Base-by-base conservation (phyloP, 768 basidiomycete genomes). In the Trametes cubensis region DNA sequence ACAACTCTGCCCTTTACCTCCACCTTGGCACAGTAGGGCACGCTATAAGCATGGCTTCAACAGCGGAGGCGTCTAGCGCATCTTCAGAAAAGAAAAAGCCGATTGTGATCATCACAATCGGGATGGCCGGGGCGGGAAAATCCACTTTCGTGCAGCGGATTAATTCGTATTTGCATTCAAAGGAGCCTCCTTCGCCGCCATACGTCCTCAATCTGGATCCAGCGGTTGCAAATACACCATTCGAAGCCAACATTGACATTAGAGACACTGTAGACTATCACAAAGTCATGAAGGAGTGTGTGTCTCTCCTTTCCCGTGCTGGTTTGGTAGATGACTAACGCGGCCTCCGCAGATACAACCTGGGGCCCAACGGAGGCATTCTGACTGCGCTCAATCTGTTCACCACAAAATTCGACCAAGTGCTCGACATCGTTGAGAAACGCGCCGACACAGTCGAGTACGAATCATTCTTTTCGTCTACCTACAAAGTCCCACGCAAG, bases 251-350 rank as follows among this genome's bases (percentile, higher is more conserved):
- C 73, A 98, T 99, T 63, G 97, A 99, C 74, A 98, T 99, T 54
- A 79, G 97, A 64, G 97, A 99, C 74, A 99, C 97, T 13, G 87
- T 99, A 21, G 91, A 98, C 73, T 99, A 98, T 76, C 85, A 90
- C 66, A 91, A 99, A 76, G 96, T 99, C 68, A 99, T 99, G 97
- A 95, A 97, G 84, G 95, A 98, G 94, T 97, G 81, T 80, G 89
- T 88, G 68, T 70, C 70, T 62, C 72, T 70, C 67, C 68, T 63
- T 57, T 54, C 57, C 58, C 63, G 58, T 48, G 20, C 55, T 38
- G n/a, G 14, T 11, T 14, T 11, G 17, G 17, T 39, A 52, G 23
- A 40, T 49, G 20, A 45, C 56, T 60, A 30, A 52, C 28, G 41
- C 42, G 38, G 13, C 21, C 25, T 5, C 47, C 15, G 25, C 55